Base-by-base conservation (phyloP, 2,329 filamentous ascomycete species). In the Ophiostoma perfectum region DNA sequence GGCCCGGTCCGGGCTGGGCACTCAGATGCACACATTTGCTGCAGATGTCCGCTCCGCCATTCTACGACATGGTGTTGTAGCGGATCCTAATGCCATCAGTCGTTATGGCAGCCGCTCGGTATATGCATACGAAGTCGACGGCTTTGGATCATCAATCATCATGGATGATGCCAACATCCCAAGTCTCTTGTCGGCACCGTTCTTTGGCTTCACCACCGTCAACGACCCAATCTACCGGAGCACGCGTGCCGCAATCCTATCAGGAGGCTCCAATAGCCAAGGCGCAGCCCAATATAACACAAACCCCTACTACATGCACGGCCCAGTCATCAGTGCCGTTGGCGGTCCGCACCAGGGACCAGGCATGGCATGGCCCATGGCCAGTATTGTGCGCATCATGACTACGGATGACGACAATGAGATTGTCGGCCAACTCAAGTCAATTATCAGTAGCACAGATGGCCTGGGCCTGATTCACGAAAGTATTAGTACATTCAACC, bases 351-450 rank as follows among this genome's bases (percentile, higher is more conserved):
- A 86, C 72, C 76, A 81, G 8, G 82, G 83, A 0, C 84, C 92
- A 2, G 84, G 88, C 69, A 88, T 89, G 75, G 92, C 91, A 16
- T 96, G 93, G 93, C 92, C 93, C 1, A 96, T 96, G 91, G 90
- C 87, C 63, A 82, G 91, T 72, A 87, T 96, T 64, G 87, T 93
- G 69, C 88, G 91, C 75, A 89, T 91, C 45, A 85, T 94, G 83
- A 96, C 92, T 1, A 88, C 85, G 49, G 84, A 92, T 63, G 84
- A 91, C 68, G 90, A 94, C 66, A 81, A 81, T 0, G 92, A 96
- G 80, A 96, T 96, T 69, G 78, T 79, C 52, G 77, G 79, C n/a
- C 84, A 86, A n/a, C 79, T 96, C 66, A 81, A 73, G 63, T 78
- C 87, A 70, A 79, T 88, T 12, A 85, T 96, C 70, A 86, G 88